Evolutionary conservation across 495 filamentous ascomycete species (phyloP).

Genomic region (Aspergillus ellipticus): DNA sequence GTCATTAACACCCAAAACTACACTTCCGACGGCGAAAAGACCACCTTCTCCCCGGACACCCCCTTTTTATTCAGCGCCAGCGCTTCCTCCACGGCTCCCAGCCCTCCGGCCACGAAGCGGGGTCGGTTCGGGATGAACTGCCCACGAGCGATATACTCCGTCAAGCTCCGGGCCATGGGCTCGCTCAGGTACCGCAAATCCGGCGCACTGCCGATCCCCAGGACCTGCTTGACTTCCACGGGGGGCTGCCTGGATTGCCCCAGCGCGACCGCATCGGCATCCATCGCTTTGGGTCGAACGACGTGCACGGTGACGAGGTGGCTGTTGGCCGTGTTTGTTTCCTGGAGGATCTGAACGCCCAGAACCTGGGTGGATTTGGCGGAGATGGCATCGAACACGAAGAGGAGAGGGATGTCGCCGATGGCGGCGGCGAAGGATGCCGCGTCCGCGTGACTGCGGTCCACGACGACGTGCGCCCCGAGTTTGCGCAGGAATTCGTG

Average conservation of each 20-base stretch:
- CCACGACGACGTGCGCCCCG: slow-evolving; percentile 33
- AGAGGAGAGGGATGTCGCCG: slow-evolving; percentile 9
- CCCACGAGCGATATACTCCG: slow-evolving; percentile 16
- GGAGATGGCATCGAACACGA: slow-evolving; percentile 19
- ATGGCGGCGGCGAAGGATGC: slow-evolving; percentile 9
- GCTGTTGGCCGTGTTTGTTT: not conserved
- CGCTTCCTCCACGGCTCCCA: slow-evolving; percentile 18
- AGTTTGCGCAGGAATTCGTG: slow-evolving; percentile 39
- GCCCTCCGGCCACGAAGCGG: slow-evolving; percentile 14
- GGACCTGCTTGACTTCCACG: slow-evolving; percentile 14
- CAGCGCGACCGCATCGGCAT: slow-evolving; percentile 11
- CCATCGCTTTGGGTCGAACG: slow-evolving; percentile 5
- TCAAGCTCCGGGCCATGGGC: slow-evolving; percentile 14
- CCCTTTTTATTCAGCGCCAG: slow-evolving; percentile 17
- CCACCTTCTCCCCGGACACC: slow-evolving; percentile 22
- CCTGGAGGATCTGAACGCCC: slow-evolving; percentile 14
- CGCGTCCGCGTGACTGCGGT: slow-evolving; percentile 10
- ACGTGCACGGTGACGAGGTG: slow-evolving; percentile 13
- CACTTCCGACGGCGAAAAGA: slow-evolving; percentile 18
- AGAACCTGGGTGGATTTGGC: slow-evolving; percentile 11
- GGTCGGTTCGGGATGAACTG: slow-evolving; percentile 17
- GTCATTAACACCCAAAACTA: no score
- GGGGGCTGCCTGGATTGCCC: slow-evolving; percentile 12
- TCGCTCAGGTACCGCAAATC: slow-evolving; percentile 18
- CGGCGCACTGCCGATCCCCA: slow-evolving; percentile 16